These are phyloP conservation scores for Trichoderma orchidacearum DNA, from an alignment of 495 filamentous ascomycete genomes.

Conservation along the genomic window DNA sequence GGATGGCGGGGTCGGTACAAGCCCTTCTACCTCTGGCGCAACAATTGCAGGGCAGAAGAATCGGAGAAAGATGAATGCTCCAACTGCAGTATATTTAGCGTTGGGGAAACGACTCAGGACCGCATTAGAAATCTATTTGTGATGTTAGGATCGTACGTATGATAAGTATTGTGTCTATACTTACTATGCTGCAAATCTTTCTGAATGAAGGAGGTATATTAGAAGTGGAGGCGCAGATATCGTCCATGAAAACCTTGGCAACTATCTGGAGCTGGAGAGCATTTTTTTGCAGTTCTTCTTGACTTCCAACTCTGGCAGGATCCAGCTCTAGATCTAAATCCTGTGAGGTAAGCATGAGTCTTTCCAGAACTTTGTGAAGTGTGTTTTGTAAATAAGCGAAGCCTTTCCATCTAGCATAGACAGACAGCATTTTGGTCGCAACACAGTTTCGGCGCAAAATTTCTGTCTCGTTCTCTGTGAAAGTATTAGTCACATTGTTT, in stretches of 20 bases:
- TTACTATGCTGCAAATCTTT: slow-evolving; percentile 48
- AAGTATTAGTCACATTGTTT: background rate
- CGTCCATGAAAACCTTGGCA: slow-evolving; percentile 51
- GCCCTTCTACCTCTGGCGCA: slow-evolving; percentile 48
- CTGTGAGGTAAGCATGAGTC: slow-evolving; percentile 43
- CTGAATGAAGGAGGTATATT: slow-evolving; percentile 48
- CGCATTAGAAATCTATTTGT: slow-evolving; percentile 36
- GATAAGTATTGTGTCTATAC: slow-evolving; percentile 6
- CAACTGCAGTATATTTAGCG: slow-evolving; percentile 57
- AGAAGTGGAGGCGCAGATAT: slow-evolving; percentile 44
- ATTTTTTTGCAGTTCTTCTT: slow-evolving; percentile 47
- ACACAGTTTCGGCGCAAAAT: slow-evolving; percentile 49
- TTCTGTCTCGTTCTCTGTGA: slow-evolving; percentile 46
- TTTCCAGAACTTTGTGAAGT: slow-evolving; percentile 46
- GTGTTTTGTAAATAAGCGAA: slow-evolving; percentile 45
- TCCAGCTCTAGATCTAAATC: slow-evolving; percentile 53
- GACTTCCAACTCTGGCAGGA: slow-evolving; percentile 38
- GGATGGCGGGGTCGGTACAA: slow-evolving; percentile 40
- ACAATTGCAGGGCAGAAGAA: slow-evolving; percentile 61
- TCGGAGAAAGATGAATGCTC: slow-evolving; percentile 53
- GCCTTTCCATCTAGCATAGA: slow-evolving; percentile 58
- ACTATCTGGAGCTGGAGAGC: slow-evolving; percentile 44
- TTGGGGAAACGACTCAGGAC: slow-evolving; percentile 46
- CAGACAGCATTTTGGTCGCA: slow-evolving; percentile 53
- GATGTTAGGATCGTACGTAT: background rate